Conservation (phyloP, 768 basidiomycete genomes). For the Polyporus arcularius region DNA sequence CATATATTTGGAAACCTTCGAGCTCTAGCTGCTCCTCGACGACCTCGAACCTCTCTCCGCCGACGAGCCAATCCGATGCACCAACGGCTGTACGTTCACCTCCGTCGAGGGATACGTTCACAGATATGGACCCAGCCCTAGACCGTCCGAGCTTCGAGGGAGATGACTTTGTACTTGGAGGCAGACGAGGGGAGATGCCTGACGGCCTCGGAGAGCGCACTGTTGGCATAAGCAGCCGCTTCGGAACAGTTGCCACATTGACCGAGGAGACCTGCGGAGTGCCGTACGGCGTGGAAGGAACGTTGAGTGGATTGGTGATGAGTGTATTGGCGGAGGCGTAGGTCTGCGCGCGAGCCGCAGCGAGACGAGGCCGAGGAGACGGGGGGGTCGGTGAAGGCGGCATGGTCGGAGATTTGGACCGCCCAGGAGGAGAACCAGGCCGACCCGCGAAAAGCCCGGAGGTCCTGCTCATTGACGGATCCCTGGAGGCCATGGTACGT, state of each 20-base stretch:
- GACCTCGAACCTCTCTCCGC: conserved; percentile 49
- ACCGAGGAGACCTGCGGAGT: conserved; percentile 21
- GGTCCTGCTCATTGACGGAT: neutral
- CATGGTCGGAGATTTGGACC: conserved; percentile 17
- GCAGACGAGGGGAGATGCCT: conserved; percentile 10
- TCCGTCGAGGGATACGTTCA: conserved; percentile 19
- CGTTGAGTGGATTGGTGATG: conserved; percentile 3
- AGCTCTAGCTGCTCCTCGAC: conserved; percentile 51
- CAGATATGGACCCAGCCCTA: conserved; percentile 26
- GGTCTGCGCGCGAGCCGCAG: conserved; percentile 17
- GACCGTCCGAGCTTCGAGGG: conserved; percentile 22
- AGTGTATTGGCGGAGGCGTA: conserved; percentile 9
- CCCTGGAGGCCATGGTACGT: conserved; percentile 10
- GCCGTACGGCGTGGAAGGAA: conserved; percentile 18
- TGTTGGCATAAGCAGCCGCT: conserved; percentile 29
- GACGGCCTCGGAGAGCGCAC: conserved; percentile 17
- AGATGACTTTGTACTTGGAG: conserved; percentile 14
- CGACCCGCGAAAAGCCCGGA: neutral
- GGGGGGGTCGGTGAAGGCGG: conserved; percentile 11
- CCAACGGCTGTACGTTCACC: conserved; percentile 14
- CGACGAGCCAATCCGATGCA: conserved; percentile 40
- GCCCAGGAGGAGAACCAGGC: conserved; percentile 5
- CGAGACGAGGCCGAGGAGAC: conserved; percentile 4
- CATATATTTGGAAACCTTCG: conserved; percentile 77
- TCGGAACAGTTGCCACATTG: conserved; percentile 5